Conservation (phyloP, 257 asterid species). For the Solanum habrochaites region DNA sequence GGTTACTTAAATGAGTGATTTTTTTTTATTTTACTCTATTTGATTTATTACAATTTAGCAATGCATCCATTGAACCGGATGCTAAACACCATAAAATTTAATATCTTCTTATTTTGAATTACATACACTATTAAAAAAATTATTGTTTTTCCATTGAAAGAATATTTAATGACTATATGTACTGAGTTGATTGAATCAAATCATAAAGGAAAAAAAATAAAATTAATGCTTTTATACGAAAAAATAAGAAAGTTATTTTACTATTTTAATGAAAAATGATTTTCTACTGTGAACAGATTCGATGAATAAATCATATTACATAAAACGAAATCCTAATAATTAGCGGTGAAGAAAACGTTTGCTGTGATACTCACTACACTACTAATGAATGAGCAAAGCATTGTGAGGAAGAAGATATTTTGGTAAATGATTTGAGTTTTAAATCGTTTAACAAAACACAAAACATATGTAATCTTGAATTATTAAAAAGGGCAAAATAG, state of each 20-base stretch:
- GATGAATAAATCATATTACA: no score
- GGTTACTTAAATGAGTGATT: not conserved
- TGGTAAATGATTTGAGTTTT: not conserved
- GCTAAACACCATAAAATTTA: not conserved
- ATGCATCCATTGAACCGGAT: not conserved
- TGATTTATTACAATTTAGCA: not conserved
- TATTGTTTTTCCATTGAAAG: not conserved
- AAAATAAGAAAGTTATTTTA: rapidly evolving
- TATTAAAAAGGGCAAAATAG: not conserved
- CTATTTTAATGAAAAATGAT: not conserved
- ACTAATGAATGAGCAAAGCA: not conserved
- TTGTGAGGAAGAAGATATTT: not conserved
- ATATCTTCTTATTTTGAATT: not conserved
- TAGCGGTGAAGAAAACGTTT: not conserved
- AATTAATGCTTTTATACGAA: rapidly evolving
- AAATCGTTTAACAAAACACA: not conserved
- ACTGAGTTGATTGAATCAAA: not conserved
- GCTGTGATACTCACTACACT: not conserved
- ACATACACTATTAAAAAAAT: no score
- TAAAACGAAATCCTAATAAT: no score
- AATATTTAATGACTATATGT: no score
- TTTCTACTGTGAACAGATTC: rapidly evolving
- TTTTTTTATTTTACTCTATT: not conserved
- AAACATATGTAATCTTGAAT: not conserved
- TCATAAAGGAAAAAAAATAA: no score